Conservation (phyloP, 352 stramenopile genomes). For the Hyaloperonospora brassicae region DNA sequence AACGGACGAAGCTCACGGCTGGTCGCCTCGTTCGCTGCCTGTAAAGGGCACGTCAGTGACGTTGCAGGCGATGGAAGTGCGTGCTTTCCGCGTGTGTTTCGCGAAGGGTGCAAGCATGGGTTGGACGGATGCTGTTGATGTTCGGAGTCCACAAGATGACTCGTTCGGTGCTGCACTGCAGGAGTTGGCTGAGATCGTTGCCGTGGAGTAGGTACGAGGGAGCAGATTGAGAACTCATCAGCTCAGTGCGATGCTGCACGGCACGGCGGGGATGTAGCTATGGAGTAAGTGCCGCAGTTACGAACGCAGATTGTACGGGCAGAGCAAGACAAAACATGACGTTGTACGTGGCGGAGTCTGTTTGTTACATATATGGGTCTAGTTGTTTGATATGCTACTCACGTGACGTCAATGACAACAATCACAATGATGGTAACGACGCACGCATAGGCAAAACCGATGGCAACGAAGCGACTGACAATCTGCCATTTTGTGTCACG, state of each 20-base stretch:
- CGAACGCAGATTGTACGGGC: background rate
- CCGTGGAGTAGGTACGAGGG: conserved; percentile 20
- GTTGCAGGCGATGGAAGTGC: conserved; percentile 89
- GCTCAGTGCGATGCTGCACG: too few species aligned
- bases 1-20: conserved; percentile 24
- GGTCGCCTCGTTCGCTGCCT: conserved; percentile 28
- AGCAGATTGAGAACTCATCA: too few species aligned
- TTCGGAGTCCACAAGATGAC: conserved; percentile 13
- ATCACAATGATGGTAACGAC: conserved; percentile 11
- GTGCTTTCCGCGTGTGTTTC: conserved; percentile 85
- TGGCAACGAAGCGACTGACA: conserved; percentile 24
- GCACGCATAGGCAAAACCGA: conserved; percentile 16
- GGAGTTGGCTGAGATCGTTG: conserved; percentile 32
- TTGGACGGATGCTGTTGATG: background rate
- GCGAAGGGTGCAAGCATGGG: conserved; percentile 6
- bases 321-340: conserved; percentile 1
- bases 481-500: conserved; percentile 39
- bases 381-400: background rate
- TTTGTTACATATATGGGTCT: too few species aligned
- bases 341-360: background rate
- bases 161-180: conserved; percentile 19
- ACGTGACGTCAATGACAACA: conserved; percentile 16
- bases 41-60: conserved; percentile 51
- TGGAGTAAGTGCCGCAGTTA: conserved; percentile 14
- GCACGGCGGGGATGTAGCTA: too few species aligned